These are phyloP conservation scores for Cryptococcus neoformans DNA, from an alignment of 1,284 basidiomycete genomes.

Conservation along the genomic window DNA sequence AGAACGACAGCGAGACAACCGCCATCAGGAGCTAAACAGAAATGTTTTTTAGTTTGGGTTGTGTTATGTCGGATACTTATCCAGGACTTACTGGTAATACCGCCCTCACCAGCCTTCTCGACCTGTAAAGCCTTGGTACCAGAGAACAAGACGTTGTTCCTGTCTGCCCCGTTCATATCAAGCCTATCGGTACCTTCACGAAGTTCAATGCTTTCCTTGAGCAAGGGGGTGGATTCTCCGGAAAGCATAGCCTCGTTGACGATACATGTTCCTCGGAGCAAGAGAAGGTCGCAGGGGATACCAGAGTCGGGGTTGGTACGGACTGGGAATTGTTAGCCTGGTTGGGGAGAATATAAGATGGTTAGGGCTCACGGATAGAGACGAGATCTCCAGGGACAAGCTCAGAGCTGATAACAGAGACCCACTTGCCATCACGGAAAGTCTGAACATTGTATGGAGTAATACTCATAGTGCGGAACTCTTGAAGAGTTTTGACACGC, in stretches of 20 bases:
- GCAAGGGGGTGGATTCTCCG: slow-evolving; percentile 89
- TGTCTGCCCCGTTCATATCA: slow-evolving; percentile 79
- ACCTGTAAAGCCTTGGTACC: slow-evolving; percentile 93
- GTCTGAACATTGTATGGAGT: slow-evolving; percentile 80
- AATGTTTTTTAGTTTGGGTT: background rate
- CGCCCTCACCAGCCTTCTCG: slow-evolving; percentile 40
- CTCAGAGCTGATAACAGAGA: slow-evolving; percentile 71
- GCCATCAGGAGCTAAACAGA: slow-evolving; percentile 65
- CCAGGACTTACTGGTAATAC: slow-evolving; percentile 36
- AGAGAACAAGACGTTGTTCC: slow-evolving; percentile 84
- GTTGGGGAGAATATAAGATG: background rate
- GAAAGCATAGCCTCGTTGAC: slow-evolving; percentile 98
- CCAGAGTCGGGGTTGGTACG: slow-evolving; percentile 78
- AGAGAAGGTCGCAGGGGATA: slow-evolving; percentile 84
- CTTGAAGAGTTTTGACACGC: slow-evolving; percentile 83
- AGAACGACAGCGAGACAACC: slow-evolving; percentile 88
- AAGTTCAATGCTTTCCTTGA: slow-evolving; percentile 88
- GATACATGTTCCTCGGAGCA: slow-evolving; percentile 84
- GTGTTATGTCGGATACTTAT: background rate
- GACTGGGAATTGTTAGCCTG: slow-evolving; percentile 42
- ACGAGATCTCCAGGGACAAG: slow-evolving; percentile 88
- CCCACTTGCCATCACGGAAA: slow-evolving; percentile 77
- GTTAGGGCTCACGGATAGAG: slow-evolving; percentile 56
- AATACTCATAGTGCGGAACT: slow-evolving; percentile 94
- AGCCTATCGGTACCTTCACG: slow-evolving; percentile 70